Evolutionary conservation across 441 rosid genomes (phyloP).

Genomic region (Gossypium laxum): DNA sequence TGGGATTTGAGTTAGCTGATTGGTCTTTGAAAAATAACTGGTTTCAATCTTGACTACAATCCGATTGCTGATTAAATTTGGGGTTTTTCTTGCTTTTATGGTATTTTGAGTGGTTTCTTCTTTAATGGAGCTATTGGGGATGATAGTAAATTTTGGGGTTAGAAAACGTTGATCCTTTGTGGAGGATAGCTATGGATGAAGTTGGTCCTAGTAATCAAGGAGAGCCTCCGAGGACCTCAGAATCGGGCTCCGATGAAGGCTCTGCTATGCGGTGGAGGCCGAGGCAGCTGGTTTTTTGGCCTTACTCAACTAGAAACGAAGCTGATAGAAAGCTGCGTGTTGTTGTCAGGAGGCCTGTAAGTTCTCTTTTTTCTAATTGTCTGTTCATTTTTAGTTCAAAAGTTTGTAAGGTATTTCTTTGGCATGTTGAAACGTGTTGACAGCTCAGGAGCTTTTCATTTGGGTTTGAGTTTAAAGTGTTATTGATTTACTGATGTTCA

Average conservation of each 20-base stretch:
- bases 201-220: conserved; percentile 38
- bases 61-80: conserved; percentile 24
- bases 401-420: conserved; percentile 10
- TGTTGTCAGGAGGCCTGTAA: conserved; percentile 59
- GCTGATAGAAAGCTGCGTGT: conserved; percentile 41
- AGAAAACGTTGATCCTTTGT: conserved; percentile 27
- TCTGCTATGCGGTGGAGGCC: conserved; percentile 55
- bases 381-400: conserved; percentile 6
- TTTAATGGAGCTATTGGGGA: conserved; percentile 28
- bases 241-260: conserved; percentile 22
- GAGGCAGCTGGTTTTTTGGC: conserved; percentile 51
- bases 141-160: conserved; percentile 23
- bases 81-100: neutral
- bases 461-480: conserved; percentile 6
- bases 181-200: conserved; percentile 47
- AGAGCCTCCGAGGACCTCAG: conserved; percentile 26
- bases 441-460: neutral
- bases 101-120: neutral
- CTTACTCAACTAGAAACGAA: conserved; percentile 26
- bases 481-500: conserved; percentile 8
- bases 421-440: neutral
- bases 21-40: conserved; percentile 24
- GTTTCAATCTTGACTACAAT: conserved; percentile 19
- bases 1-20: conserved; percentile 43
- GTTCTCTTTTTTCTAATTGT: conserved; percentile 21